Conservation (phyloP, 371 early-diverging fungal genomes). For the Mucor piriformis region DNA sequence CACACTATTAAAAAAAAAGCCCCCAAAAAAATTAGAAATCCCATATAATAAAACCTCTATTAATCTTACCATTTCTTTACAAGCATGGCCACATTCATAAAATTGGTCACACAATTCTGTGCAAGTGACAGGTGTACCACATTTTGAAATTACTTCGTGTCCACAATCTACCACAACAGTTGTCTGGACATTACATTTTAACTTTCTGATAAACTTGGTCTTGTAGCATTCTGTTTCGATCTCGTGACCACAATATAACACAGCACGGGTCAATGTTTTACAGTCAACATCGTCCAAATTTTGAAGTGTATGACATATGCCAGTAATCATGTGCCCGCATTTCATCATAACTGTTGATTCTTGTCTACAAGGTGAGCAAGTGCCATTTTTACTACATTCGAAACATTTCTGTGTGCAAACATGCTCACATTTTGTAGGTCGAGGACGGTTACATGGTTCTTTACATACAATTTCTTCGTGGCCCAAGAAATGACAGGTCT, state of each 20-base stretch:
- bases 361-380: constrained; percentile 39
- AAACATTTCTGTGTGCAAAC: constrained; percentile 37
- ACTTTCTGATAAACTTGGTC: not conserved
- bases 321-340: constrained; percentile 29
- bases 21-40: not conserved
- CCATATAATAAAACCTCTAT: not conserved
- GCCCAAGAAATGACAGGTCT: constrained; percentile 39
- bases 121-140: constrained; percentile 16
- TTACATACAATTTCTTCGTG: constrained; percentile 32
- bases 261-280: not conserved
- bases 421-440: constrained; percentile 34
- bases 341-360: not conserved
- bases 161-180: constrained; percentile 29
- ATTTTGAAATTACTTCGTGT: constrained; percentile 14
- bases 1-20: constrained; percentile 35
- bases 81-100: constrained; percentile 25
- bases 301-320: not conserved
- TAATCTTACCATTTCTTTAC: constrained; percentile 17
- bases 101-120: constrained; percentile 1
- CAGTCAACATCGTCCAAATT: not conserved
- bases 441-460: constrained; percentile 31
- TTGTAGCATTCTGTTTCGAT: constrained; percentile 15
- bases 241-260: constrained; percentile 4
- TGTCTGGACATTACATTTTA: constrained; percentile 5
- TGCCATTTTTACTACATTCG: constrained; percentile 24